Conservation (phyloP, 1,284 basidiomycete species). For the Xerocomus nothofagi region DNA sequence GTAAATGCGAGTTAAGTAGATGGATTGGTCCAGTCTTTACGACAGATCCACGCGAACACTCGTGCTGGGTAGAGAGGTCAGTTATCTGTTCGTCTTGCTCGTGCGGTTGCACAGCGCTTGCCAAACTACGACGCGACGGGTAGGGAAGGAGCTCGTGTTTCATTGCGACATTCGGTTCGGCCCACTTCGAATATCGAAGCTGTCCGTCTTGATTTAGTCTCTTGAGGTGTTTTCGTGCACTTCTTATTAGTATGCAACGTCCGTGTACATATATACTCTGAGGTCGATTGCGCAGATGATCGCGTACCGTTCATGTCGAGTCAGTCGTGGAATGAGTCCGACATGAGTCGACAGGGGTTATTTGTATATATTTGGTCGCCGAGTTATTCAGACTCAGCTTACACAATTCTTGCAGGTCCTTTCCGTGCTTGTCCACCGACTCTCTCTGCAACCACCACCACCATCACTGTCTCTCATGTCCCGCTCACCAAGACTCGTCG, state of each 20-base stretch:
- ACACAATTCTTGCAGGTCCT: slow-evolving; percentile 7
- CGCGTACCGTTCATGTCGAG: too few species aligned
- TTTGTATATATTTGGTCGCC: slow-evolving; percentile 26
- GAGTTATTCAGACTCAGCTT: slow-evolving; percentile 37
- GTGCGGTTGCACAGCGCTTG: not conserved
- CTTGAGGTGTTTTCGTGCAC: too few species aligned
- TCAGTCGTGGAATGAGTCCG: too few species aligned
- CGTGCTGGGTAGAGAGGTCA: not conserved
- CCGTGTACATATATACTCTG: too few species aligned
- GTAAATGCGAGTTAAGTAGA: not conserved
- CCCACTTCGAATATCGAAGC: too few species aligned
- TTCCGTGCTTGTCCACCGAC: slow-evolving; percentile 3
- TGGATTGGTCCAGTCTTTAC: not conserved
- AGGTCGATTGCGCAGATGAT: too few species aligned
- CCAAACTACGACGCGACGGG: not conserved
- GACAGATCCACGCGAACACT: slow-evolving; percentile 1
- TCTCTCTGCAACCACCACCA: slow-evolving; percentile 24
- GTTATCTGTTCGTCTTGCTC: not conserved
- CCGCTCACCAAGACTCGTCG: slow-evolving; percentile 64
- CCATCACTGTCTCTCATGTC: slow-evolving; percentile 40
- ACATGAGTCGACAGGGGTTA: slow-evolving; percentile 15
- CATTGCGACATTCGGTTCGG: too few species aligned
- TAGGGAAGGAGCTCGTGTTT: not conserved
- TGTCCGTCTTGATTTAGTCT: too few species aligned
- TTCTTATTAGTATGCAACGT: too few species aligned